Evolutionary conservation across 208 protist genomes (phyloP).

Genomic region (Acanthamoeba royreba): DNA sequence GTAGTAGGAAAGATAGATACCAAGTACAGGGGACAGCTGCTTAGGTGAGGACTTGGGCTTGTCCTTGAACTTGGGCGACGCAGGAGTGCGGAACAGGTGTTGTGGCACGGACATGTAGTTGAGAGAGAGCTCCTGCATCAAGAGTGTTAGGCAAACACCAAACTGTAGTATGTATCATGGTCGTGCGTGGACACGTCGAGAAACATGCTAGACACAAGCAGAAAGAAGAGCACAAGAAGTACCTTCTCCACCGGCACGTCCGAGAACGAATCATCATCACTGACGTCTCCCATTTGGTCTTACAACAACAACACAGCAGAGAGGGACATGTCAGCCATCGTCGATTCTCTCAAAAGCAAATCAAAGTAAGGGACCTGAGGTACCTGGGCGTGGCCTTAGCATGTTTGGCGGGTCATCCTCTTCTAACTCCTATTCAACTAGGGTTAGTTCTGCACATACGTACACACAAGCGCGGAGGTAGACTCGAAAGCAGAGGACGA

Average conservation of each 20-base stretch:
- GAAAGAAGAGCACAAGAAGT: not conserved
- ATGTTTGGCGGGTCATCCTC: not conserved
- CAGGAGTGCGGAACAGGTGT: not conserved
- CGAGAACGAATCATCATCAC: not conserved
- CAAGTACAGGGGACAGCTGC: not conserved
- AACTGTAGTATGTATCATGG: no score
- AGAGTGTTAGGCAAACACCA: not conserved
- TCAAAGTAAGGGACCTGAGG: not conserved
- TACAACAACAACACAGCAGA: no score
- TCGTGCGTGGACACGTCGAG: no score
- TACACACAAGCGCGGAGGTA: not conserved
- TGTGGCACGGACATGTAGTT: not conserved
- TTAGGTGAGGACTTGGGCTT: not conserved
- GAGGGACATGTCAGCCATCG: no score
- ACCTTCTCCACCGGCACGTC: not conserved
- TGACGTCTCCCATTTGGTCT: not conserved
- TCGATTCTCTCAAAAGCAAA: not conserved
- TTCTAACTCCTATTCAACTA: no score
- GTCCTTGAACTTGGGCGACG: not conserved
- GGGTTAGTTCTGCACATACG: not conserved
- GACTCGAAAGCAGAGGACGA: not conserved
- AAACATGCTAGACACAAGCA: not conserved
- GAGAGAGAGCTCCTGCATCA: not conserved
- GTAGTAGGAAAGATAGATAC: not conserved
- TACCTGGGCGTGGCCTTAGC: not conserved